Base-by-base conservation (phyloP, 495 filamentous ascomycete genomes). In the Mytilinidion resinicola region DNA sequence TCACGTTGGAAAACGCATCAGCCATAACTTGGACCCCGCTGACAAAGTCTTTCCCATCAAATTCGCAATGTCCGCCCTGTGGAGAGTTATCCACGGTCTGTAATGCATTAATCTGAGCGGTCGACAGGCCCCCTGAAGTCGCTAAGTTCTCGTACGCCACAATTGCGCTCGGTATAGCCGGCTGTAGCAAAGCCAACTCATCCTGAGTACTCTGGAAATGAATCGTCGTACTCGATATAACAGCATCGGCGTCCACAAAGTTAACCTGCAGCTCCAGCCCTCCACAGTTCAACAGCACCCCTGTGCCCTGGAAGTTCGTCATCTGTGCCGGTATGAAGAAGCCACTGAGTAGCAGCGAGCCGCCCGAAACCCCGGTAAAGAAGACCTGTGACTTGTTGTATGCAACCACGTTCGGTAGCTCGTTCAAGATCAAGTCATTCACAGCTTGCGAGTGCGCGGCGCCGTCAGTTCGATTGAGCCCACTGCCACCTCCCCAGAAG, bases 1-100 rank as follows among this genome's bases (percentile, higher is more conserved):
- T 67, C 43, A 80, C 65, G 42, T 71, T 72, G 42, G 72, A 69
- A 67, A 72, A 80, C 30, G 68, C 71, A 15, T 71, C 72, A 11
- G 72, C 67, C 68, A 80, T 74, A 14, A 76, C 63, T 67, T 80
- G 77, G 9, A 80, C 74, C 19, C 77, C 77, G 25, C 68, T 72
- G 4, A 73, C 72, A 53, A 80, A 80, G 17, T 67, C 76, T 57
- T 71, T 9, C 48, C 70, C 75, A 63, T 80, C 77, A 56, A 80
- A 78, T 54, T 75, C 76, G 65, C 77, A 80, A 66, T 78, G 77
- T 0, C 77, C 77, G 6, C 76, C 74, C 19, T 66, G 51, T 1
- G 76, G 77, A 12, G 69, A 70, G 61, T 78, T 78, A 49, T 80
- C 75, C 3, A 77, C 76, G 0, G 76, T 78, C 69, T 78, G 75